A percentile compares a stretch with the other conserved stretches of the same genome.
Conservation (phyloP, 1,284 basidiomycete species). For the Trametes hirsuta region DNA sequence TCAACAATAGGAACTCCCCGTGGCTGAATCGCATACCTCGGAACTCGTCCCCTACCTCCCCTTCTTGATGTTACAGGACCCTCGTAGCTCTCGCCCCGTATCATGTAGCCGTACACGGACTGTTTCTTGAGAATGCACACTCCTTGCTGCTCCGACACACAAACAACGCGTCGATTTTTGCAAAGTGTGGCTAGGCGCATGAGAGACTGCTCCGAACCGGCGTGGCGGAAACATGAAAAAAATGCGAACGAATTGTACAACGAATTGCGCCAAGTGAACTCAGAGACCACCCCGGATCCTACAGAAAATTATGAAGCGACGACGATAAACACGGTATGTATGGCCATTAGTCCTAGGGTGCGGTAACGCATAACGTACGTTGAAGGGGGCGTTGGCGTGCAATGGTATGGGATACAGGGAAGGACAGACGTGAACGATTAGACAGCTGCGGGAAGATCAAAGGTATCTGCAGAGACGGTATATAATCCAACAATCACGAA, state of each 20-base stretch:
- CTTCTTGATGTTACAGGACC: background rate
- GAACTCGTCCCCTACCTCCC: constrained; percentile 9
- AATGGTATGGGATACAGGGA: constrained; percentile 25
- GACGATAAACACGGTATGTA: constrained; percentile 9
- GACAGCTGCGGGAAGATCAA: constrained; percentile 16
- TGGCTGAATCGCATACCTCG: constrained; percentile 24
- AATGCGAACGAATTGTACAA: constrained; percentile 18
- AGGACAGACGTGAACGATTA: constrained; percentile 14
- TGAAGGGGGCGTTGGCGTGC: constrained; percentile 1
- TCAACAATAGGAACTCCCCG: constrained; percentile 7
- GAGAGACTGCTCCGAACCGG: background rate
- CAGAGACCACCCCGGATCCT: constrained; percentile 17
- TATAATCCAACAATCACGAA: constrained; percentile 39
- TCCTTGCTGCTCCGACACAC: background rate
- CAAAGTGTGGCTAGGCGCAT: background rate
- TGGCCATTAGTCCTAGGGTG: constrained; percentile 20
- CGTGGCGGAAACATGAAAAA: background rate
- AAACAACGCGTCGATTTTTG: constrained; percentile 15
- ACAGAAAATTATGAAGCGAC: constrained; percentile 21
- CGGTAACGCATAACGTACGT: constrained; percentile 24
- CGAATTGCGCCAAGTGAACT: constrained; percentile 6
- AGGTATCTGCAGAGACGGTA: constrained; percentile 37
- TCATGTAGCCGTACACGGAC: background rate
- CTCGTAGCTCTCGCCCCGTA: background rate
- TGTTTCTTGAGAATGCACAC: background rate